Evolutionary conservation across 495 filamentous ascomycete genomes (phyloP), one percentile per base, ranked within the genome.

Genomic region (Talaromyces ruber): DNA sequence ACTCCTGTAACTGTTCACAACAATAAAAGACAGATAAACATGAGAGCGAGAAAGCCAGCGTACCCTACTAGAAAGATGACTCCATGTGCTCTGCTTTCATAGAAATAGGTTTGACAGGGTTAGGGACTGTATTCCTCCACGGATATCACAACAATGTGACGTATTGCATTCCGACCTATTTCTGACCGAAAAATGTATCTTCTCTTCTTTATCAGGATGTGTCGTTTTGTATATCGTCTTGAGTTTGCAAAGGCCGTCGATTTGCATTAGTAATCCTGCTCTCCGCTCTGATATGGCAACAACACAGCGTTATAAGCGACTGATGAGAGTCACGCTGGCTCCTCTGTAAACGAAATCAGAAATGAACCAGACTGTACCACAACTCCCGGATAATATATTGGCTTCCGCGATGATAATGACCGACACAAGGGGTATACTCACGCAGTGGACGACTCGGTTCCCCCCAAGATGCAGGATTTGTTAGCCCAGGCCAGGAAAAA

Each of bases 281-380:
- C 34, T 4, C 18, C 1, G 6, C 43, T 47, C n/a, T 1, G 2
- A 47, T 47, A 47, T 47, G 43, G n/a, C n/a, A 8, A 47, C 43
- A 47, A 47, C n/a, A 47, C 43, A n/a, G 43, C 43, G 21, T 8
- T 47, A 47, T 21, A 47, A n/a, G n/a, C 18, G 43, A 47, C 18
- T n/a, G 43, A n/a, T n/a, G n/a, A n/a, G 6, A 47, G 52, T 18
- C 55, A 58, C 12, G 24, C 14, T n/a, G 59, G 63, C 0, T 34
- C 59, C 6, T 59, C 62, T n/a, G 39, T 30, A 9, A 37, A 55
- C 0, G 65, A 64, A 2, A 67, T 67, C 29, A 28, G 57, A 58
- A 37, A 59, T 22, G 66, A 68, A 45, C 66, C 66, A 3, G 64
- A 68, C 57, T 68, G 66, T 64, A 63, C 59, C 9, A 25, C 54